These are phyloP conservation scores for Tricharina praecox DNA, from an alignment of 495 filamentous ascomycete species.

Conservation along the genomic window DNA sequence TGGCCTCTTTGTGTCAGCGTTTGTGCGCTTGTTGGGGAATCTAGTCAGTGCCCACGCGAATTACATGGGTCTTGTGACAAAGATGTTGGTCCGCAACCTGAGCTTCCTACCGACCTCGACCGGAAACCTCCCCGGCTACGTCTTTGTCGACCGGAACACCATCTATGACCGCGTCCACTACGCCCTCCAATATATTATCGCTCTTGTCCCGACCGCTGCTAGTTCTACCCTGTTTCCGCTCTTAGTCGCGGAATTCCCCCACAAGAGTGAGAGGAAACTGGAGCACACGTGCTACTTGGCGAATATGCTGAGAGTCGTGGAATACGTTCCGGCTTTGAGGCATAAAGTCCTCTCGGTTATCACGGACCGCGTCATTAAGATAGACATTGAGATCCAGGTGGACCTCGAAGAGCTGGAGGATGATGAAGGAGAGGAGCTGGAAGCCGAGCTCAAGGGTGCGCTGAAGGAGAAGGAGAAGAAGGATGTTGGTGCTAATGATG, in stretches of 20 bases:
- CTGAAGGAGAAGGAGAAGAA: slow-evolving; percentile 36
- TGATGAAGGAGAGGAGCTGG: slow-evolving; percentile 42
- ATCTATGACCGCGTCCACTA: slow-evolving; percentile 56
- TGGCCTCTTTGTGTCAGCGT: slow-evolving; percentile 60
- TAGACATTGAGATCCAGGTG: slow-evolving; percentile 85
- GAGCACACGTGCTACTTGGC: slow-evolving; percentile 59
- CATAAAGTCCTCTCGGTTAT: slow-evolving; percentile 69
- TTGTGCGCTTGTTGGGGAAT: slow-evolving; percentile 61
- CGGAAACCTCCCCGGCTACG: slow-evolving; percentile 43
- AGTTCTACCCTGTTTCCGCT: slow-evolving; percentile 46
- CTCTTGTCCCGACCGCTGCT: slow-evolving; percentile 61
- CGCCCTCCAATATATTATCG: slow-evolving; percentile 55
- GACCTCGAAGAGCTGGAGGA: slow-evolving; percentile 77
- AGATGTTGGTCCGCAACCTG: slow-evolving; percentile 67
- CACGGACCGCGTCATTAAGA: slow-evolving; percentile 68
- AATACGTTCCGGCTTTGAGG: slow-evolving; percentile 64
- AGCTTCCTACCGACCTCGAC: slow-evolving; percentile 35
- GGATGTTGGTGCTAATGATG: slow-evolving; percentile 29
- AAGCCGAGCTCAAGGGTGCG: slow-evolving; percentile 36
- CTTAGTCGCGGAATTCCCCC: slow-evolving; percentile 52
- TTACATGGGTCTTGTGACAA: slow-evolving; percentile 45
- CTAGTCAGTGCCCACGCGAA: slow-evolving; percentile 57
- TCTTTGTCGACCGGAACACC: slow-evolving; percentile 38
- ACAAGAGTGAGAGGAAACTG: slow-evolving; percentile 50
- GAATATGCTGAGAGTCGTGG: slow-evolving; percentile 56